These are phyloP conservation scores for Aspergillus udagawae DNA, from an alignment of 2,329 filamentous ascomycete genomes.

Conservation along the genomic window DNA sequence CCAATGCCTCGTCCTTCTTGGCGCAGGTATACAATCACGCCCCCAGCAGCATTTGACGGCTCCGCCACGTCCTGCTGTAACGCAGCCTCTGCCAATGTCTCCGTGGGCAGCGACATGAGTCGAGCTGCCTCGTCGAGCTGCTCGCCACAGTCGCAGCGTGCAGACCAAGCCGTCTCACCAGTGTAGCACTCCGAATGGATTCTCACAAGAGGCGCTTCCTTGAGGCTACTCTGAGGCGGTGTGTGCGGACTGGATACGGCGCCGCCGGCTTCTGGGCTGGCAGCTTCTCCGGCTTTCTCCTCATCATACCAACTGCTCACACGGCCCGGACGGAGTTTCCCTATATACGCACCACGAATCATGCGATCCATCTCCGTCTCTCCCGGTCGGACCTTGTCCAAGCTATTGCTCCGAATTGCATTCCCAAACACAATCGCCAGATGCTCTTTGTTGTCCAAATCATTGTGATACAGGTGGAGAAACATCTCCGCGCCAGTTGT, in stretches of 20 bases:
- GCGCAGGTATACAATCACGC: conserved; percentile 90
- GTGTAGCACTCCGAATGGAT: conserved; percentile 99
- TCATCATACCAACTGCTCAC: conserved; percentile 65
- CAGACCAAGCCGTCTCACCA: conserved; percentile 96
- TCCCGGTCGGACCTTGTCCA: conserved; percentile 42
- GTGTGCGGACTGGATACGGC: conserved; percentile 8
- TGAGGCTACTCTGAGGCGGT: conserved; percentile 15
- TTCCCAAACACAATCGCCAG: conserved; percentile 94
- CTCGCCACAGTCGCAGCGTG: conserved; percentile 94
- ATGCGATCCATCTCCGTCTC: conserved; percentile 63
- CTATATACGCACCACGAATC: conserved; percentile 89
- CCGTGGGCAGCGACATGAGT: conserved; percentile 71
- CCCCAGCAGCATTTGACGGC: conserved; percentile 60
- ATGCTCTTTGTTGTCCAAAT: conserved; percentile 91
- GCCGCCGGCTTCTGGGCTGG: conserved; percentile 3
- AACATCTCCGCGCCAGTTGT: conserved; percentile 94
- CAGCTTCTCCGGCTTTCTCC: conserved; percentile 16
- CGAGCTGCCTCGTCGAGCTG: conserved; percentile 94
- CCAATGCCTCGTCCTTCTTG: conserved; percentile 97
- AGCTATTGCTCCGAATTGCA: conserved; percentile 68
- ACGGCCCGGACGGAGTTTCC: conserved; percentile 79
- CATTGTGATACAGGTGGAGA: conserved; percentile 89
- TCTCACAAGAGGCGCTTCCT: conserved; percentile 68
- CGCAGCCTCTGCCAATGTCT: conserved; percentile 27
- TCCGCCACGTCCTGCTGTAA: conserved; percentile 23